Evolutionary conservation across 1,139 yeast genomes (phyloP), one percentile per base, ranked within the genome.

Genomic region (Pichia sp.): DNA sequence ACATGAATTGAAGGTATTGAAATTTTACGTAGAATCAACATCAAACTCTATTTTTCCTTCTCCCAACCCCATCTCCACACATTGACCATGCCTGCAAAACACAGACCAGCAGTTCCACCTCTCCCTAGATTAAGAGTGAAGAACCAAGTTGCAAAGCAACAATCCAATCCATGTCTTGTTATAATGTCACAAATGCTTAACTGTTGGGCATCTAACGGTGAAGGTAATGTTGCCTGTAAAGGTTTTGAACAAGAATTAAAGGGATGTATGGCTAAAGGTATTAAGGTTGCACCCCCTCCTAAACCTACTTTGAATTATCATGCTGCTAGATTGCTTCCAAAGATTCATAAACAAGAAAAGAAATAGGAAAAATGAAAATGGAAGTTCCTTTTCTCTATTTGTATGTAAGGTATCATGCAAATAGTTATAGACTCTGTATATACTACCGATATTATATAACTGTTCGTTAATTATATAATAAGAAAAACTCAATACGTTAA

Each of bases 201-300:
- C 72, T 90, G 97, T 68, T 90, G 97, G 97, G 95, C 97, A 5
- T 86, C 96, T 30, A 86, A 88, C 68, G 92, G 95, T 45, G 95
- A 88, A 66, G 92, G 92, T 50, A 73, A 84, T 23, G 69, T 74
- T 13, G 74, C 70, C 42, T 90, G 97, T 68, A 70, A 73, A 25
- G 72, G 71, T 11, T 69, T 85, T 49, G 95, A 84, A 60, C 68
- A 59, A 26, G 79, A 78, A 39, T 68, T 81, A 56, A 79, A 79
- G 56, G 63, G 64, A 20, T 81, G 86, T 60, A 73, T 77, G 79
- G 71, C 69, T 44, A 66, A 68, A 40, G 62, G 60, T 42, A 67
- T 68, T 59, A 71, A 73, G 61, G 73, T 76, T 52, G 68, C 69
- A 49, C 56, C 68, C 54, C 59, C 65, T 23, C 56, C 65, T 49